Percentiles rank a stretch among this genome's conserved stretches.
These are phyloP conservation scores for Diaporthe sp. DNA, from an alignment of 2,329 filamentous ascomycete species.

Conservation along the genomic window DNA sequence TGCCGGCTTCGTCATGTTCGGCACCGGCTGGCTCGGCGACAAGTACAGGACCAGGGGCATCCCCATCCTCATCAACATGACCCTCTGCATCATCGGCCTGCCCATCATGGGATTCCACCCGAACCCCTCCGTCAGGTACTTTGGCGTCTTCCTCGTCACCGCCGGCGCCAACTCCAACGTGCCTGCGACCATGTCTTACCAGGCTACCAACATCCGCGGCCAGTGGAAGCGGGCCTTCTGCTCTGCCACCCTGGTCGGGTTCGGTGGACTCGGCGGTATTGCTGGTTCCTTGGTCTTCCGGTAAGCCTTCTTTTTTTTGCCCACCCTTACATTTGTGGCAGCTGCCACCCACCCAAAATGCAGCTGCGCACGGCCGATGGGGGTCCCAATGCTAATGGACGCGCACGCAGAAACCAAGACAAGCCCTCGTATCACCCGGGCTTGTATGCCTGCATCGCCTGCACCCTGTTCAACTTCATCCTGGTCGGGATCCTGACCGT, in stretches of 20 bases:
- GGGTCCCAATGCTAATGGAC: too few species aligned
- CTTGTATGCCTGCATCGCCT: constrained; percentile 65
- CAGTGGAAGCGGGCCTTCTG: constrained; percentile 90
- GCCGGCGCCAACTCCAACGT: constrained; percentile 83
- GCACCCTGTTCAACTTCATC: constrained; percentile 56
- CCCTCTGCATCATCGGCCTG: constrained; percentile 75
- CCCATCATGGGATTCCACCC: constrained; percentile 77
- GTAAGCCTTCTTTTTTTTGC: constrained; percentile 43
- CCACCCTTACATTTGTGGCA: background rate
- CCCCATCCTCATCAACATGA: constrained; percentile 72
- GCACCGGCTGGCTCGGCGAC: constrained; percentile 72
- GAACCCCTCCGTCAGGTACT: constrained; percentile 70
- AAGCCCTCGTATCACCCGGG: constrained; percentile 64
- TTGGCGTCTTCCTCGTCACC: constrained; percentile 80
- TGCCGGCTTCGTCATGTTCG: constrained; percentile 71
- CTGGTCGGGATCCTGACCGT: constrained; percentile 54
- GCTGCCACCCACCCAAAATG: background rate
- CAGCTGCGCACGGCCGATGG: too few species aligned
- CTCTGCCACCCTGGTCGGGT: constrained; percentile 79
- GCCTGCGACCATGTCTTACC: constrained; percentile 79
- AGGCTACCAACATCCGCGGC: constrained; percentile 88
- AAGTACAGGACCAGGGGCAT: constrained; percentile 73
- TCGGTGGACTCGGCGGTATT: constrained; percentile 84
- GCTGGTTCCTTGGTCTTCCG: constrained; percentile 78
- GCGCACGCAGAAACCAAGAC: constrained; percentile 52